Evolutionary conservation across 2,329 filamentous ascomycete species (phyloP).

Genomic region (Tolypocladium album): DNA sequence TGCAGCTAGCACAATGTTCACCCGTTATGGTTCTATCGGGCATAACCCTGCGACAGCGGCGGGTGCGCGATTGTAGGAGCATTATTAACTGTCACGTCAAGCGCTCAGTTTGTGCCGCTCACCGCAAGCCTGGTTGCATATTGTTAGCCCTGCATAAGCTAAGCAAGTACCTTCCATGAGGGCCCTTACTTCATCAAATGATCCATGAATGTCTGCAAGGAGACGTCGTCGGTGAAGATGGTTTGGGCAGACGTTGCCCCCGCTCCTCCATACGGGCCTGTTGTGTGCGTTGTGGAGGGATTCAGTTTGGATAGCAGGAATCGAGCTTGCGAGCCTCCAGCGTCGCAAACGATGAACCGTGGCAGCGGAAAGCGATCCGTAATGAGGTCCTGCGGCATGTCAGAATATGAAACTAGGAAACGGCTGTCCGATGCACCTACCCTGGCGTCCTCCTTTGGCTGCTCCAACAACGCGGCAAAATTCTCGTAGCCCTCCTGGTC

Average conservation of each 20-base stretch:
- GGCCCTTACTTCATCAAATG: constrained; percentile 88
- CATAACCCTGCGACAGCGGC: not conserved
- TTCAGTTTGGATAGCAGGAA: constrained; percentile 97
- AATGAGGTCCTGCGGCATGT: constrained; percentile 66
- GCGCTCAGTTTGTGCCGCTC: constrained; percentile 46
- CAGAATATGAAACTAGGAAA: constrained; percentile 2
- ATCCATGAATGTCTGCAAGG: constrained; percentile 97
- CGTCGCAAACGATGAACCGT: constrained; percentile 96
- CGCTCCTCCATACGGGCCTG: constrained; percentile 81
- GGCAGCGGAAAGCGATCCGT: constrained; percentile 96
- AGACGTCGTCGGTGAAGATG: constrained; percentile 98
- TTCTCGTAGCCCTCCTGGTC: constrained; percentile 98
- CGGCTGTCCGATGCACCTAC: constrained; percentile 37
- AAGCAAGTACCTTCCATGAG: not conserved
- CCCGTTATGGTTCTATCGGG: not conserved
- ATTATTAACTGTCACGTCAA: not conserved
- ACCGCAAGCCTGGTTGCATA: constrained; percentile 40
- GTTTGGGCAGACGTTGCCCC: constrained; percentile 83
- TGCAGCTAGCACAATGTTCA: not conserved
- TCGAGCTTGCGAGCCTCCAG: constrained; percentile 94
- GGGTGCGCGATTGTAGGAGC: not conserved
- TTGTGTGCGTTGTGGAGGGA: constrained; percentile 92
- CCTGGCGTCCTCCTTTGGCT: constrained; percentile 92
- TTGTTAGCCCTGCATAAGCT: constrained; percentile 5
- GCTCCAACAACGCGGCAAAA: constrained; percentile 76